Evolutionary conservation across 768 basidiomycete genomes (phyloP).

Genomic region (Mycena rebaudengoi): DNA sequence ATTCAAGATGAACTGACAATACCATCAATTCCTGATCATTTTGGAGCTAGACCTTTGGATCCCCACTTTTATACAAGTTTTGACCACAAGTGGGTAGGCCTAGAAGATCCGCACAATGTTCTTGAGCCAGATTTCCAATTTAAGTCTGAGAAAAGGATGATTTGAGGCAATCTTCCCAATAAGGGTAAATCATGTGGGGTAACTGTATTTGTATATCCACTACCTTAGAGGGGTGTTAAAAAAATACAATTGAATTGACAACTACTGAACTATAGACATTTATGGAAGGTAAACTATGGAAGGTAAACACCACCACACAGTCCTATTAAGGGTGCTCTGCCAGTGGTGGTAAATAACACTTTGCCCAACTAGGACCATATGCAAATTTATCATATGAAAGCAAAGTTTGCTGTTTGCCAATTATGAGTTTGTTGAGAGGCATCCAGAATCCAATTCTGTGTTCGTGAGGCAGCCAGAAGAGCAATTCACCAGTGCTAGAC

Average conservation of each 20-base stretch:
- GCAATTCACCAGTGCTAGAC: not conserved
- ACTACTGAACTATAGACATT: not conserved
- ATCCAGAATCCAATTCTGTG: not conserved
- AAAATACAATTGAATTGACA: not conserved
- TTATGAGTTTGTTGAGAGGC: not conserved
- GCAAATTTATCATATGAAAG: no score
- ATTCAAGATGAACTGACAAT: no score
- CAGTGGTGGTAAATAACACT: not conserved
- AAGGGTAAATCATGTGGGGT: no score
- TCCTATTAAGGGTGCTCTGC: not conserved
- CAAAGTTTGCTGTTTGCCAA: not conserved
- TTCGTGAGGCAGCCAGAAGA: not conserved
- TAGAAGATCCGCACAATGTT: no score
- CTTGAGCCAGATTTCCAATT: no score
- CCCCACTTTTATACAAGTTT: no score
- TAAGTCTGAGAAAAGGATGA: no score
- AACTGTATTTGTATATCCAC: not conserved
- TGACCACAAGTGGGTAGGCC: no score
- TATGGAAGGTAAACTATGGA: not conserved
- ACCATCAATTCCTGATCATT: no score
- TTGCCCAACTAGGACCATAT: not conserved
- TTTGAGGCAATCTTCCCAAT: no score
- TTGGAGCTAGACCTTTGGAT: no score
- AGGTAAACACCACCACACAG: not conserved
- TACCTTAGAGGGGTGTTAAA: not conserved